phyloP scores from a whole-genome alignment of 2,329 filamentous ascomycete species.

The Phaeosphaeriaceae sp. region DNA sequence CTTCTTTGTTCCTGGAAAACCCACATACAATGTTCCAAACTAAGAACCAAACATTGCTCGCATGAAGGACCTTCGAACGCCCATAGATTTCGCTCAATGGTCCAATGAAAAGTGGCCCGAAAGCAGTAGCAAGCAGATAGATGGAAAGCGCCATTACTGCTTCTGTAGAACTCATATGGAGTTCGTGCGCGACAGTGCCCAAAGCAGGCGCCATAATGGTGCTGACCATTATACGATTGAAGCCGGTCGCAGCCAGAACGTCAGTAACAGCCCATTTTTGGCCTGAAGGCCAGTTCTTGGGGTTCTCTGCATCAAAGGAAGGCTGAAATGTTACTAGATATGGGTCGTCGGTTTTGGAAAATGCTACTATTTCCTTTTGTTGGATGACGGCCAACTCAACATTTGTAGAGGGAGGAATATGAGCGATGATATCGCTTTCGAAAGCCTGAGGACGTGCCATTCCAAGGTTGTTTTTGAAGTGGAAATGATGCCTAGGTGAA shows the following conservation, averaged over 20 bases:
- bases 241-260: conserved; percentile 31
- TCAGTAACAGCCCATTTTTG: conserved; percentile 30
- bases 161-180: conserved; percentile 30
- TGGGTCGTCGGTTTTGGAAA: conserved; percentile 15
- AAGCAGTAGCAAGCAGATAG: conserved; percentile 36
- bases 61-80: conserved; percentile 26
- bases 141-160: conserved; percentile 35
- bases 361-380: too few species aligned
- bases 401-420: background rate
- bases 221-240: conserved; percentile 39
- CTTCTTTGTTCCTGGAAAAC: conserved; percentile 30
- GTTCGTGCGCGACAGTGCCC: conserved; percentile 23
- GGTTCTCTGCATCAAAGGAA: conserved; percentile 21
- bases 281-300: conserved; percentile 27
- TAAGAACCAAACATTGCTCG: conserved; percentile 32
- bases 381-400: conserved; percentile 3
- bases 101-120: conserved; percentile 37
- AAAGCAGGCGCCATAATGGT: conserved; percentile 41
- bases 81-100: conserved; percentile 40
- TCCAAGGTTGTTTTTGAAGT: too few species aligned
- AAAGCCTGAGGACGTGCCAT: too few species aligned
- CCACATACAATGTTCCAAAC: conserved; percentile 36
- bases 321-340: conserved; percentile 25
- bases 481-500: too few species aligned
- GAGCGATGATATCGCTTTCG: too few species aligned